phyloP scores from a whole-genome alignment of 108 stramenopile genomes.

The Fragilaria crotonensis region DNA sequence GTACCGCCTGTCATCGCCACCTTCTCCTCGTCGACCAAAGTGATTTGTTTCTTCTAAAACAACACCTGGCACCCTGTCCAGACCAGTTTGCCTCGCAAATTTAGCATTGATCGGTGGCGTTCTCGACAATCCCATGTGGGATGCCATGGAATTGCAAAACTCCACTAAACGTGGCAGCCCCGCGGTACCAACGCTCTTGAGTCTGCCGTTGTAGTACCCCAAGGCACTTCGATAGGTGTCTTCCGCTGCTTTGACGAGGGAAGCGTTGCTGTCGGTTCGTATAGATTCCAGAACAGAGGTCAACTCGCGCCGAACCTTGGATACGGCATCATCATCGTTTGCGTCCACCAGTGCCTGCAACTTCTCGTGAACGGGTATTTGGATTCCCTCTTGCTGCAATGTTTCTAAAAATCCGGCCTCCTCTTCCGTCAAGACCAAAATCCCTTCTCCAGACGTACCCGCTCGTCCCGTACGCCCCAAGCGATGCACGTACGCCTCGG shows the following conservation, averaged over 20 bases:
- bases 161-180: neutral
- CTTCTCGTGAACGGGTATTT: neutral
- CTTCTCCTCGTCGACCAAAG: too few relatives aligned
- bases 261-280: constrained; percentile 16
- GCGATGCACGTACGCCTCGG: constrained; percentile 93
- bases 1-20: too few relatives aligned
- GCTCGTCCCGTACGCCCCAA: constrained; percentile 93
- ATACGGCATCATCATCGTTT: constrained; percentile 1
- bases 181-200: neutral
- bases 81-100: neutral
- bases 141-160: neutral
- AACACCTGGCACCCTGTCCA: neutral
- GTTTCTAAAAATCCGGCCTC: constrained; percentile 24
- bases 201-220: constrained; percentile 17
- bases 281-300: constrained; percentile 8
- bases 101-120: neutral
- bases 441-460: constrained; percentile 58
- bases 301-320: neutral
- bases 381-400: constrained; percentile 10
- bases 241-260: constrained; percentile 26
- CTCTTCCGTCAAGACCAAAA: constrained; percentile 52
- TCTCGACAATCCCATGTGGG: neutral
- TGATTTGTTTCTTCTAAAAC: neutral
- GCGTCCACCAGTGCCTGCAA: neutral
- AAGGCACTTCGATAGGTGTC: constrained; percentile 25